Evolutionary conservation across 441 rosid genomes (phyloP), one percentile per base, ranked within the genome.

Genomic region (Metrosideros polymorpha): DNA sequence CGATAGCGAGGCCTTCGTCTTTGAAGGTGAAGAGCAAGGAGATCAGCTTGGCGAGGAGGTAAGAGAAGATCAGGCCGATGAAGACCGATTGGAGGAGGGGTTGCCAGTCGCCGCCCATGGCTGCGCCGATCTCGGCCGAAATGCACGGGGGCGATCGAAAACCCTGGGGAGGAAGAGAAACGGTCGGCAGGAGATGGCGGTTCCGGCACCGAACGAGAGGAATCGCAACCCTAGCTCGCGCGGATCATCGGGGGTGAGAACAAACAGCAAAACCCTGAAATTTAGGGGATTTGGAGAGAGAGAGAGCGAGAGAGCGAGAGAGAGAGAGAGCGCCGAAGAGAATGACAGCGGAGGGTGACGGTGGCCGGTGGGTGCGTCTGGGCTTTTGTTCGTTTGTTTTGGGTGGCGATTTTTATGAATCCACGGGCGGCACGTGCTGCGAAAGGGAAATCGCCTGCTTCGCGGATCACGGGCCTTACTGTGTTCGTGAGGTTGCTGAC

Each of bases 31-130:
- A 92, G 86, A 95, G 94, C 82, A 97, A 55, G 82, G 99, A 95
- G 88, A 97, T 96, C 79, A 97, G 93, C 88, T 95, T 97, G n/a
- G 99, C 98, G 18, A 97, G 88, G 54, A 97, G 96, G 91, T 94
- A 97, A 50, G 99, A 94, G 92, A 95, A 95, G 50, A 96, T 86
- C 71, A 95, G 92, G 82, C 97, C 98, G 15, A 97, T 59, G 91
- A 97, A 79, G 50, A 95, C 91, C 66, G 99, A 94, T 89, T 94
- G 99, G 27, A 95, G 89, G 56, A 94, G 92, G 61, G 91, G 95
- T 83, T 93, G 93, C 98, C 98, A 97, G 45, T 97, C 99, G 85
- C 89, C 99, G 84, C 89, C 94, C 97, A 93, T 94, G 83, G 89
- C 83, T 66, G 82, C 47, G 27, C 79, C 47, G 47, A 71, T 71